These are phyloP conservation scores for Zelonia costaricensis DNA, from an alignment of 208 protist species.

Conservation along the genomic window DNA sequence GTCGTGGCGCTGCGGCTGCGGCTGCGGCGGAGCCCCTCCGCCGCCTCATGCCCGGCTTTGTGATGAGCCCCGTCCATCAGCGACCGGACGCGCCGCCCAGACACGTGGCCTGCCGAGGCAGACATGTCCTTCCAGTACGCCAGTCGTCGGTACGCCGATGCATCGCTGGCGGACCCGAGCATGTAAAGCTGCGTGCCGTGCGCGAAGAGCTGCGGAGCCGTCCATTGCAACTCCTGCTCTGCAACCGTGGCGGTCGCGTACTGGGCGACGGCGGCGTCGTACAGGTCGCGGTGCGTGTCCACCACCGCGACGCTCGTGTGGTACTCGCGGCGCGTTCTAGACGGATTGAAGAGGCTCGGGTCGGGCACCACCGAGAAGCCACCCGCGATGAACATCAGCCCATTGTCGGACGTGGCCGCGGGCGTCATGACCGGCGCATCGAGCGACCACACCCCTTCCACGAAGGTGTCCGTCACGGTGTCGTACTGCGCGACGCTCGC, in stretches of 20 bases:
- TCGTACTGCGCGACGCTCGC: constrained; percentile 44
- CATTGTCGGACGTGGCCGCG: constrained; percentile 27
- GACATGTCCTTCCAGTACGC: constrained; percentile 15
- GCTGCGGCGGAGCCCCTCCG: too few species aligned
- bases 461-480: constrained; percentile 31
- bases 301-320: constrained; percentile 19
- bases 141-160: background rate
- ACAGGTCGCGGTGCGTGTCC: constrained; percentile 19
- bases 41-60: too few species aligned
- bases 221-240: constrained; percentile 4
- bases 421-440: constrained; percentile 21
- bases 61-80: too few species aligned
- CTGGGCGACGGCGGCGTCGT: constrained; percentile 3
- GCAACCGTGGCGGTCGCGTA: background rate
- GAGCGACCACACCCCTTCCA: constrained; percentile 41
- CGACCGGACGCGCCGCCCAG: too few species aligned
- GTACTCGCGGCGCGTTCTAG: background rate
- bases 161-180: background rate
- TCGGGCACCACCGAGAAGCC: background rate
- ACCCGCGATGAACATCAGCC: constrained; percentile 24
- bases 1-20: background rate
- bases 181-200: background rate
- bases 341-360: constrained; percentile 5
- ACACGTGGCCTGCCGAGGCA: too few species aligned
- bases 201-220: constrained; percentile 18